Percentiles rank a stretch among this genome's conserved stretches.
Evolutionary conservation across 257 asterid species (phyloP).

Genomic region (Penstemon eatonii): DNA sequence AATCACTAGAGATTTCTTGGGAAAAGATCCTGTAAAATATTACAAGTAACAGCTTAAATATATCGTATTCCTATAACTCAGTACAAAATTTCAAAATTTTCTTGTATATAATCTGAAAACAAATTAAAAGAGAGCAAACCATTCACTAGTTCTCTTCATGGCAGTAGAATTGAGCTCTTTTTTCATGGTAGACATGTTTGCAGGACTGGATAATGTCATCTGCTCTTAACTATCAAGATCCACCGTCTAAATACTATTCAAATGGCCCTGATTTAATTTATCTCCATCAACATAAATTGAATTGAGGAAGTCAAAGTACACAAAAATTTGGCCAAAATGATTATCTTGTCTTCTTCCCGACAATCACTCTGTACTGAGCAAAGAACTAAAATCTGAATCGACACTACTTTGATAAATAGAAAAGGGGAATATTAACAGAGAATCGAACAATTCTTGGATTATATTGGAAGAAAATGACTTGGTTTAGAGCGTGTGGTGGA

Average conservation of each 20-base stretch:
- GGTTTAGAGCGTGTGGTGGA: conserved; percentile 54
- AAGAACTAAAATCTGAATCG: no score
- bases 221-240: conserved; percentile 29
- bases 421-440: no score
- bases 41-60: conserved; percentile 22
- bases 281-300: conserved; percentile 10
- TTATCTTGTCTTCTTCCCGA: neutral
- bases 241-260: conserved; percentile 26
- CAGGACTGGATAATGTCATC: conserved; percentile 16
- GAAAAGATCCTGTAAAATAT: conserved; percentile 68
- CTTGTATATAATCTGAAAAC: neutral
- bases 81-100: neutral
- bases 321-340: conserved; percentile 3
- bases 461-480: conserved; percentile 26
- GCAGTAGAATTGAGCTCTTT: conserved; percentile 70
- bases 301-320: neutral
- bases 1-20: conserved; percentile 81
- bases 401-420: no score
- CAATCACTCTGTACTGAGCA: neutral
- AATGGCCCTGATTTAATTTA: conserved; percentile 25
- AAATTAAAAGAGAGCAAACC: conserved; percentile 40
- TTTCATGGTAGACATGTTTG: conserved; percentile 54
- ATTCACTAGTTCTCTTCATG: conserved; percentile 83
- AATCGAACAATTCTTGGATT: conserved; percentile 9
- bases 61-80: neutral